Base-by-base conservation (phyloP, 2,329 filamentous ascomycete species). In the Dactylellina cionopaga region DNA sequence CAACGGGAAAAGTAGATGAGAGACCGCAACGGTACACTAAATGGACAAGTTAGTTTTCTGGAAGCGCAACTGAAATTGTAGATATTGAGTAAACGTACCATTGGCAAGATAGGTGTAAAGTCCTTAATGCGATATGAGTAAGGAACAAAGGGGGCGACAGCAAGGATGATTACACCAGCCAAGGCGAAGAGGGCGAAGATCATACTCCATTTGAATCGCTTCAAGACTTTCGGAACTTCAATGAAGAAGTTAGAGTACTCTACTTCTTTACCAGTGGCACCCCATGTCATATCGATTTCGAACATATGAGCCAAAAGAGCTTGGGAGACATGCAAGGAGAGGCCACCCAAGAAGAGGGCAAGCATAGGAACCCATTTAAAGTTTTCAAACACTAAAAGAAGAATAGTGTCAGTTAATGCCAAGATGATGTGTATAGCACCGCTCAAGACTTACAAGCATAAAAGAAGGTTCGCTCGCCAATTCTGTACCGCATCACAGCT, bases 211-310 rank as follows among this genome's bases (percentile, higher is more conserved):
- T 90, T 92, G 84, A 94, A 94, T 80, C 87, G 88, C 81, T 88
- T 89, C 54, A 94, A 79, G 39, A 96, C 90, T 79, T 90, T 90
- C 31, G 90, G 89, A 15, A 93, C 86, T 79, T 95, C 92, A 71
- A 91, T 90, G 81, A 93, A 94, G 81, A 96, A 96, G 80, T 92
- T 90, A 24, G 90, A 89, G 78, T 90, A 88, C 77, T 92, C 89
- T 52, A 87, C 87, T 82, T 96, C 92, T 81, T 96, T 96, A 39
- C 88, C 86, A 0, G 92, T 96, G 0, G 91, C 88, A 54, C 91
- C 91, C 92, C 92, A 95, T 27, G 69, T 74, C 65, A 68, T 94
- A 81, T 95, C 86, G 78, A 94, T 88, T 81, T 91, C 88, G 79
- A 95, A 91, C 86, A 95, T 91, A 82, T 96, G 92, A 3, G 88